phyloP scores from a whole-genome alignment of 345 rosid species.

The Lepidium didymum region DNA sequence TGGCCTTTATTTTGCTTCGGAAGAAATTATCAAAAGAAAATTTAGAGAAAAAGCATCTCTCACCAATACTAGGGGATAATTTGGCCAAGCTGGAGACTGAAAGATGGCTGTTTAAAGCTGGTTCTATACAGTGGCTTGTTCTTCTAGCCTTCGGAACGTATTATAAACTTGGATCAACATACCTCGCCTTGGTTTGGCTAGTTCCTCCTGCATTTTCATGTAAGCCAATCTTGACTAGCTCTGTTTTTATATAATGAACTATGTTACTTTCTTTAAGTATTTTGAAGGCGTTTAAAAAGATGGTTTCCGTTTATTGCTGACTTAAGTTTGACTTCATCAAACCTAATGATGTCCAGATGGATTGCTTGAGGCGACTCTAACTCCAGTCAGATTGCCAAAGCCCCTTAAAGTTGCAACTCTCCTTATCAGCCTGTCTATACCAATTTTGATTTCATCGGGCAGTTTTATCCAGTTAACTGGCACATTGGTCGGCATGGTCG shows the following conservation, averaged over 20 bases:
- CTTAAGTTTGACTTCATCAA: not conserved
- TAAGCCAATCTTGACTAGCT: slow-evolving; percentile 37
- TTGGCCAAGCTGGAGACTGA: slow-evolving; percentile 80
- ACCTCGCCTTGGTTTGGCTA: slow-evolving; percentile 80
- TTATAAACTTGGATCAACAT: slow-evolving; percentile 70
- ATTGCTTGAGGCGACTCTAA: slow-evolving; percentile 83
- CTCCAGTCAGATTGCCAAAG: slow-evolving; percentile 74
- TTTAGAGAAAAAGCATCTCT: slow-evolving; percentile 42
- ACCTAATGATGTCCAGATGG: slow-evolving; percentile 55
- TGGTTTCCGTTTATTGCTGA: not conserved
- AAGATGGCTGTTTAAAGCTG: slow-evolving; percentile 90
- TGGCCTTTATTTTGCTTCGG: slow-evolving; percentile 54
- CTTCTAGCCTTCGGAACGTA: slow-evolving; percentile 67
- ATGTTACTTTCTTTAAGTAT: not conserved
- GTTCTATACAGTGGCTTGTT: slow-evolving; percentile 78
- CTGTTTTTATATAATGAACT: not conserved
- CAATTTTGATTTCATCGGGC: slow-evolving; percentile 72
- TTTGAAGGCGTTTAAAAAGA: not conserved
- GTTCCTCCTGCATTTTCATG: slow-evolving; percentile 95
- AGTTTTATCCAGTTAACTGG: slow-evolving; percentile 47
- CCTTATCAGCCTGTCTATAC: slow-evolving; percentile 57
- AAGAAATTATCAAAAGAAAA: slow-evolving; percentile 41
- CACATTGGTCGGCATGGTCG: slow-evolving; percentile 47
- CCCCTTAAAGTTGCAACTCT: slow-evolving; percentile 94
- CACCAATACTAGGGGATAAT: slow-evolving; percentile 41